Evolutionary conservation across 2,329 filamentous ascomycete species (phyloP), one percentile per base, ranked within the genome.

Genomic region (Aspergillus calidoustus): DNA sequence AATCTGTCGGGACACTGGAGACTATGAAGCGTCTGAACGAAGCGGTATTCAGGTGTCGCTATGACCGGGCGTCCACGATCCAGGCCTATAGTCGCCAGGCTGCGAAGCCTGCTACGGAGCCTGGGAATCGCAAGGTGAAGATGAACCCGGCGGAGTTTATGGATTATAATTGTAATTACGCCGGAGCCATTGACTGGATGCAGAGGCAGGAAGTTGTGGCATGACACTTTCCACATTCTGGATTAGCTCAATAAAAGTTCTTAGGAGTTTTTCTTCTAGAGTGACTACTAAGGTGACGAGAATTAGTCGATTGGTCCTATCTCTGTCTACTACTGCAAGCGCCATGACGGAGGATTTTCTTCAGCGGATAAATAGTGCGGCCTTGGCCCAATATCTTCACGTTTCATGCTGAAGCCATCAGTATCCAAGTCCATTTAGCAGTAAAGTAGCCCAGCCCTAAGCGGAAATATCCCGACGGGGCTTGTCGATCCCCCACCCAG

Each of bases 31-130:
- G 52, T 19, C 64, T 69, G 7, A 67, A 72, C 60, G 63, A 70
- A 44, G 69, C 66, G 9, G 65, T 72, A 38, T 68, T 60, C 72
- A n/a, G 61, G 30, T 72, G 68, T 13, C 67, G 77, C 4, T 76
- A 76, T 63, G 73, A 77, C 22, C 71, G 80, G 38, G 78, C 77
- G 0, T 77, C 68, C 19, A 60, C 79, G 31, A 79, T 82, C 9
- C 80, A 82, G 60, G 63, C 65, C 7, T 81, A 80, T 51, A 81
- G 77, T 61, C 74, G 80, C n/a, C 75, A 82, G 50, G 71, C 77
- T 2, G 79, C 77, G 4, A 75, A 68, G 54, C 76, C 79, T 3
- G 78, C 74, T 0, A 78, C 77, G 0, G 76, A 74, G 9, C 65
- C 70, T 34, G 70, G 68, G 0, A 71, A 67, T 25, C 72, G 64